Percentiles rank a stretch among this genome's conserved stretches.
These are phyloP conservation scores for Monosiga brevicollis DNA, from an alignment of 78 protist genomes.

Conservation along the genomic window DNA sequence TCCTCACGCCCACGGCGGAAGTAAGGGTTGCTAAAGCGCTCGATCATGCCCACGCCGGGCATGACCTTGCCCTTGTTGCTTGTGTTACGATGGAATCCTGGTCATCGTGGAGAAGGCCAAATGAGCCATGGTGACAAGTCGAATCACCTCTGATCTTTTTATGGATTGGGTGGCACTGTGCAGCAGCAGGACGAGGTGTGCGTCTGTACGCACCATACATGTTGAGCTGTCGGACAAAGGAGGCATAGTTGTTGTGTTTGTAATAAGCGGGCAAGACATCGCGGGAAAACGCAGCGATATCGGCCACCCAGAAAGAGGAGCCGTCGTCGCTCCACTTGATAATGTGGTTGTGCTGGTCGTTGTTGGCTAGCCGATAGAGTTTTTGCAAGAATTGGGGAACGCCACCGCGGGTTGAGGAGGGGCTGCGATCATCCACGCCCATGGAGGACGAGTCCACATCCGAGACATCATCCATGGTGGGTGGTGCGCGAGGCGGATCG, in stretches of 20 bases:
- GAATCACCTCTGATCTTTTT: no score
- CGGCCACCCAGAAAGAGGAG: not conserved
- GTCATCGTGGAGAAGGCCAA: no score
- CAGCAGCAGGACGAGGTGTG: no score
- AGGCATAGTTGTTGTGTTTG: conserved; percentile 47
- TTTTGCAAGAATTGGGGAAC: not conserved
- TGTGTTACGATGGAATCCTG: not conserved
- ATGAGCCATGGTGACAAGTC: no score
- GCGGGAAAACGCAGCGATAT: not conserved
- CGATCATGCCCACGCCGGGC: conserved; percentile 6
- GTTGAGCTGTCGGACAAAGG: conserved; percentile 45
- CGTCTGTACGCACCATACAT: conserved; percentile 27
- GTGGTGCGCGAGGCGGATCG: no score
- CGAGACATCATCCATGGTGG: no score
- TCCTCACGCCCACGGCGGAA: conserved; percentile 12
- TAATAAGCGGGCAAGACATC: conserved; percentile 31
- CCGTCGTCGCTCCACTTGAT: not conserved
- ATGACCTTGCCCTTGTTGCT: not conserved
- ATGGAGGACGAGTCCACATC: no score
- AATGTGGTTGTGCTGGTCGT: not conserved
- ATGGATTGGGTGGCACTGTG: no score
- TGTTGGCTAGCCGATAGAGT: not conserved
- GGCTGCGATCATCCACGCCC: no score
- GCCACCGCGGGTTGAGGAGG: no score
- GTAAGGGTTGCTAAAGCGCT: conserved; percentile 25